These are phyloP conservation scores for Alternaria sp. DNA, from an alignment of 2,329 filamentous ascomycete genomes.

Conservation along the genomic window DNA sequence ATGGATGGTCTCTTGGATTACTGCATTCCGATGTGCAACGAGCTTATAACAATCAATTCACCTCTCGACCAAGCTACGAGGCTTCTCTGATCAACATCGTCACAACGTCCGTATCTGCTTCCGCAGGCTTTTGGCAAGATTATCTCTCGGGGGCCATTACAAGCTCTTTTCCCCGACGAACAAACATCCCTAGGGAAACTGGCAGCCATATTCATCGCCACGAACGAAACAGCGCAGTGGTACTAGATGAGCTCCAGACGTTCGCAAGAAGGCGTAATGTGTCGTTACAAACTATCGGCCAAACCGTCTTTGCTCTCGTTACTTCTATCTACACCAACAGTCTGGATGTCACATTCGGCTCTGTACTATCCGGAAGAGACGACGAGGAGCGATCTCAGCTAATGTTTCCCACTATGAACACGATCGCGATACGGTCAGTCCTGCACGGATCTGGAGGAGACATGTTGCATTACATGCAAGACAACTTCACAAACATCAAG, in stretches of 20 bases:
- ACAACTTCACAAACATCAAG: constrained; percentile 69
- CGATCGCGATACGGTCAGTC: constrained; percentile 74
- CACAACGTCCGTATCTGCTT: constrained; percentile 54
- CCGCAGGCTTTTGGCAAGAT: constrained; percentile 72
- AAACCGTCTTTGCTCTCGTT: constrained; percentile 76
- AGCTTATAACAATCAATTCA: constrained; percentile 63
- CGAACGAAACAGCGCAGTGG: constrained; percentile 55
- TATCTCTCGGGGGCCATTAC: constrained; percentile 63
- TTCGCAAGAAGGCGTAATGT: constrained; percentile 72
- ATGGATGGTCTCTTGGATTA: constrained; percentile 81
- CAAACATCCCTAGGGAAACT: neutral
- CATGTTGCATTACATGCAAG: constrained; percentile 76
- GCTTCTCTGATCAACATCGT: constrained; percentile 63
- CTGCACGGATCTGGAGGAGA: constrained; percentile 70
- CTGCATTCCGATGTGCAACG: constrained; percentile 72
- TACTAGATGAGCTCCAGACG: constrained; percentile 51
- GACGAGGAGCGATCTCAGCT: constrained; percentile 69
- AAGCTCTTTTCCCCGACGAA: constrained; percentile 48
- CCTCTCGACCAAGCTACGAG: constrained; percentile 57
- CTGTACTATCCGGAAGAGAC: constrained; percentile 85
- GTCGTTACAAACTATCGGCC: constrained; percentile 77
- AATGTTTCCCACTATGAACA: constrained; percentile 93
- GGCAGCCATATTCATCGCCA: constrained; percentile 48
- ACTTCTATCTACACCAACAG: constrained; percentile 67
- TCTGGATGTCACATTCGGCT: constrained; percentile 81